Percentiles rank a stretch among this genome's conserved stretches.
Evolutionary conservation across 257 asterid genomes (phyloP).

Genomic region (Solanum pinnatisectum): DNA sequence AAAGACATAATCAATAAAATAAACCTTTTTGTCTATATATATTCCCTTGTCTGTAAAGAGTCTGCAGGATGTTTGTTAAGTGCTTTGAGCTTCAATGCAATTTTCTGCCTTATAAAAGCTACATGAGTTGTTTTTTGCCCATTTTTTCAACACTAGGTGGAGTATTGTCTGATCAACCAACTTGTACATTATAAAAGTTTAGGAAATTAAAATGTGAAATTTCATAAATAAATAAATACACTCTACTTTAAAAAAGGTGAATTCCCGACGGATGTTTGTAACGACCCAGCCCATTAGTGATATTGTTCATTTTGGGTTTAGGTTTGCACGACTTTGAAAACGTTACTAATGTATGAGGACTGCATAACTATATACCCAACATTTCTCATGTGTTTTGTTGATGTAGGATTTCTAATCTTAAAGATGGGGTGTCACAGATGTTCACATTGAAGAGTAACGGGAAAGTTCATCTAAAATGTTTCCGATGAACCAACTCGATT

Average conservation of each 20-base stretch:
- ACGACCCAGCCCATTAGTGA: background rate
- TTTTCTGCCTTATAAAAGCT: background rate
- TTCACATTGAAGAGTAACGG: too few relatives aligned
- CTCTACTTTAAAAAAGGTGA: background rate
- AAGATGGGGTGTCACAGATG: background rate
- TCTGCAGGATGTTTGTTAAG: background rate
- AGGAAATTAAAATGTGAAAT: background rate
- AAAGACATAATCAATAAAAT: background rate
- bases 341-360: background rate
- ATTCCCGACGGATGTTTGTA: background rate
- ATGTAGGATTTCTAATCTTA: too few relatives aligned
- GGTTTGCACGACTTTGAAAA: background rate
- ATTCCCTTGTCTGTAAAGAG: background rate
- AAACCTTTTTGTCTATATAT: background rate
- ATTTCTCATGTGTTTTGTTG: fast-evolving
- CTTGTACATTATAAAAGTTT: background rate
- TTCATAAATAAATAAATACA: background rate
- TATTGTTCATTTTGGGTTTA: too few relatives aligned
- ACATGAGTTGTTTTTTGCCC: background rate
- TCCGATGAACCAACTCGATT: background rate
- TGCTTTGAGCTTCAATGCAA: background rate
- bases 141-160: background rate
- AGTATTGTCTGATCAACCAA: background rate
- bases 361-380: background rate
- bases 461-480: background rate